Evolutionary conservation across 2,329 filamentous ascomycete species (phyloP).

Genomic region (Colletotrichum higginsianum): DNA sequence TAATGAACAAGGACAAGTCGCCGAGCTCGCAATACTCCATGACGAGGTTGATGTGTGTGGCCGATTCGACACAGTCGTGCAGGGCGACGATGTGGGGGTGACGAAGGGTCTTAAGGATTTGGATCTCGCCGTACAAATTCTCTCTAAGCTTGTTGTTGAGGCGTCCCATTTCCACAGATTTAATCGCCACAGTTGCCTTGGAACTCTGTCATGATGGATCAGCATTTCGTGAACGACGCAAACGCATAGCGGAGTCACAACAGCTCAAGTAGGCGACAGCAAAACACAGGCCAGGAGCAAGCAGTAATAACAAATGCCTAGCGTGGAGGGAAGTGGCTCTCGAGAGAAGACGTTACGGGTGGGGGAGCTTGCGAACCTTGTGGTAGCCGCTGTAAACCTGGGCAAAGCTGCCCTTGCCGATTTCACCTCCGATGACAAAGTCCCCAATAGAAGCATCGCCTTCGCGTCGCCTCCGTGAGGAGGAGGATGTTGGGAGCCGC

Average conservation of each 20-base stretch:
- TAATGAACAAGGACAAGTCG: constrained; percentile 95
- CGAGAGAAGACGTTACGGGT: constrained; percentile 31
- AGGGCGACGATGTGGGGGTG: constrained; percentile 98
- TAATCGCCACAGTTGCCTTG: constrained; percentile 91
- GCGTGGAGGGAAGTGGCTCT: constrained; percentile 6
- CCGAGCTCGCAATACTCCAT: constrained; percentile 99
- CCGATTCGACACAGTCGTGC: constrained; percentile 92
- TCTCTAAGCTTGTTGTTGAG: constrained; percentile 97
- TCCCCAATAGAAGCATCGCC: constrained; percentile 69
- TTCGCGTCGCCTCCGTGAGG: constrained; percentile 50
- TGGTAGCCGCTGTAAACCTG: constrained; percentile 92
- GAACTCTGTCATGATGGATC: constrained; percentile 70
- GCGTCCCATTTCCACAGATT: constrained; percentile 91
- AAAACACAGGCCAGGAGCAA: background rate
- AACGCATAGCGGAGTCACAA: constrained; percentile 19
- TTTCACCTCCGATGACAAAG: constrained; percentile 88
- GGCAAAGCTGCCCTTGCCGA: constrained; percentile 97
- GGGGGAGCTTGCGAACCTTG: constrained; percentile 72
- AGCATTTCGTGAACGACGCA: constrained; percentile 1
- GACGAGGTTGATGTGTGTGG: constrained; percentile 91
- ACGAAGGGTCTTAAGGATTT: constrained; percentile 92
- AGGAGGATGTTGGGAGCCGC: constrained; percentile 55
- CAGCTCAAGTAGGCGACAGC: background rate
- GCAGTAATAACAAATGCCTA: background rate
- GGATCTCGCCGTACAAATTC: constrained; percentile 94